phyloP scores from a whole-genome alignment of 1,284 basidiomycete species.

The Apiotrichum veenhuisii region DNA sequence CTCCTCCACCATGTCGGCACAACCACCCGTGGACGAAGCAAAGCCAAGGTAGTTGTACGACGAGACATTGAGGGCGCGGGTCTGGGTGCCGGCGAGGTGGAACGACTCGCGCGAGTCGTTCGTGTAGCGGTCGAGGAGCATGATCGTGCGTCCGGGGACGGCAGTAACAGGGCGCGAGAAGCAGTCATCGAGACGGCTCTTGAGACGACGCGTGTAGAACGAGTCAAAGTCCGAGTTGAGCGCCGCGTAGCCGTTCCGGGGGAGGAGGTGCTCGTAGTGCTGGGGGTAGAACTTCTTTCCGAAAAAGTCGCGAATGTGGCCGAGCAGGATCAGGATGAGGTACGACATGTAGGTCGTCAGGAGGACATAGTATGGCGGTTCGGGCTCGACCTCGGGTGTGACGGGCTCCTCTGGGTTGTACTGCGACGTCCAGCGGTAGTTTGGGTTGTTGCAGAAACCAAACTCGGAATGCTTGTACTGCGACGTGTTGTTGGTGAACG shows the following conservation, averaged over 20 bases:
- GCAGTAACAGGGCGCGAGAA: slow-evolving; percentile 92
- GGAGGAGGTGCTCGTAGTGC: slow-evolving; percentile 75
- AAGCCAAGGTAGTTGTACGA: slow-evolving; percentile 99
- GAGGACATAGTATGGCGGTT: slow-evolving; percentile 85
- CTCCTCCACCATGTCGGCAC: slow-evolving; percentile 87
- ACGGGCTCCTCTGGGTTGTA: slow-evolving; percentile 52
- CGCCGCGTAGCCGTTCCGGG: slow-evolving; percentile 84
- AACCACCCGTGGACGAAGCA: slow-evolving; percentile 87
- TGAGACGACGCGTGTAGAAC: slow-evolving; percentile 95
- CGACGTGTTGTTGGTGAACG: slow-evolving; percentile 36
- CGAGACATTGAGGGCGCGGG: slow-evolving; percentile 90
- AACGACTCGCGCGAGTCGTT: slow-evolving; percentile 79
- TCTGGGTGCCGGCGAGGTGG: slow-evolving; percentile 70
- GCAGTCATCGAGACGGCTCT: slow-evolving; percentile 90
- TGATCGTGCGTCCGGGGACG: slow-evolving; percentile 90
- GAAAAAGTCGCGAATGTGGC: slow-evolving; percentile 91
- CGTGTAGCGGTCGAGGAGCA: slow-evolving; percentile 78
- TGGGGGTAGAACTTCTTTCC: slow-evolving; percentile 77
- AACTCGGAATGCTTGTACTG: slow-evolving; percentile 47
- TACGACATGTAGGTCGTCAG: slow-evolving; percentile 90
- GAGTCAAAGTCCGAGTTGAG: slow-evolving; percentile 98
- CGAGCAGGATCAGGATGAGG: slow-evolving; percentile 79
- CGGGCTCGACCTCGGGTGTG: slow-evolving; percentile 58
- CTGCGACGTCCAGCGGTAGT: slow-evolving; percentile 49
- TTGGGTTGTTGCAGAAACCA: slow-evolving; percentile 47